A percentile compares a stretch with the other conserved stretches of the same genome.
Evolutionary conservation across 306 rosid genomes (phyloP).

Genomic region (Acacia confusa): DNA sequence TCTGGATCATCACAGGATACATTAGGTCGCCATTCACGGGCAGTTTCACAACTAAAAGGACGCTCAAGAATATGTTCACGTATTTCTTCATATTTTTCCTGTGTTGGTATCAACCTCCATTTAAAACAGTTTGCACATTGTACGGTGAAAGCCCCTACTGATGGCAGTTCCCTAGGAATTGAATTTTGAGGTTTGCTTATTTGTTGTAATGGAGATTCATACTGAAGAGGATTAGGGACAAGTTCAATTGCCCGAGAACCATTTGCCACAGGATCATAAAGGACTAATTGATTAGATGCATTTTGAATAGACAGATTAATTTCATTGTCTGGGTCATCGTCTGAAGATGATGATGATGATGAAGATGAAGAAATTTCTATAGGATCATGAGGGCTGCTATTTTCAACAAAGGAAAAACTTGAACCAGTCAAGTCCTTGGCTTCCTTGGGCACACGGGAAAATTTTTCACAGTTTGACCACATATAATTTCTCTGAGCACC

Average conservation of each 20-base stretch:
- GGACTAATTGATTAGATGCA: conserved; percentile 63
- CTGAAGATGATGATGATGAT: conserved; percentile 21
- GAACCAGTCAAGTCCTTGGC: conserved; percentile 35
- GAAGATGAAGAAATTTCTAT: conserved; percentile 41
- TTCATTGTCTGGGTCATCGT: conserved; percentile 38
- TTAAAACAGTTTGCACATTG: conserved; percentile 91
- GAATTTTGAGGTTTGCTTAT: conserved; percentile 27
- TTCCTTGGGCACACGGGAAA: conserved; percentile 40
- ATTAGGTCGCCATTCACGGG: conserved; percentile 82
- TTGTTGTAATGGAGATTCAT: conserved; percentile 23
- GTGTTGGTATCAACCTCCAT: conserved; percentile 93
- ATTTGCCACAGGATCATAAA: conserved; percentile 56
- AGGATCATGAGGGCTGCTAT: conserved; percentile 26
- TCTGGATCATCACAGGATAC: conserved; percentile 82
- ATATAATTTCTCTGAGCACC: conserved; percentile 42
- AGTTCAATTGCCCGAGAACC: conserved; percentile 38
- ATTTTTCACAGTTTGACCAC: conserved; percentile 35
- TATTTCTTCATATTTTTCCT: conserved; percentile 88
- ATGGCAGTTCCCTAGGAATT: conserved; percentile 61
- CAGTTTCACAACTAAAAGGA: conserved; percentile 74
- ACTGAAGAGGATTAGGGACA: conserved; percentile 40
- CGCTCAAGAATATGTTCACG: conserved; percentile 73
- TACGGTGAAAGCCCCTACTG: conserved; percentile 82
- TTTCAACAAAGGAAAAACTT: conserved; percentile 28
- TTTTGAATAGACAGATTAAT: conserved; percentile 37